Percentiles rank a stretch among this genome's conserved stretches.
Evolutionary conservation across 169 alveolate species (phyloP).

Genomic region (Amoebophrya sp.): DNA sequence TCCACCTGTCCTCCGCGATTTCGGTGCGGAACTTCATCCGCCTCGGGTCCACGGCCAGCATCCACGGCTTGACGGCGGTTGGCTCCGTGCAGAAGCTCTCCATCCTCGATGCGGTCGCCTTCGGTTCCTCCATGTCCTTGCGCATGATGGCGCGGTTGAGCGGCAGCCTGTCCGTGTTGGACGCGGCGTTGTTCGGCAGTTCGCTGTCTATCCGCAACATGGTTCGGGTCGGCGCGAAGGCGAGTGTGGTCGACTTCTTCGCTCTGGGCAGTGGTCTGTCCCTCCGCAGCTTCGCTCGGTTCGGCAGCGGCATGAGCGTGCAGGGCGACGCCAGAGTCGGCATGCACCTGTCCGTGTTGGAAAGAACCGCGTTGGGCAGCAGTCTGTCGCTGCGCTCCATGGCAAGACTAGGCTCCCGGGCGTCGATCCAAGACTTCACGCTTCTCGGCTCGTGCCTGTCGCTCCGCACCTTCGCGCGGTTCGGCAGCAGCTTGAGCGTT

Average conservation of each 20-base stretch:
- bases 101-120: background rate
- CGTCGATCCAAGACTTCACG: constrained; percentile 9
- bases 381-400: background rate
- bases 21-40: background rate
- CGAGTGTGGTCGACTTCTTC: background rate
- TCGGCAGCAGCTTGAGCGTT: background rate
- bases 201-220: background rate
- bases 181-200: background rate
- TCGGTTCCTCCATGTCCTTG: background rate
- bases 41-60: background rate
- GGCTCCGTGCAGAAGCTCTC: background rate
- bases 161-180: background rate
- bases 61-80: background rate
- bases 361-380: background rate
- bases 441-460: background rate
- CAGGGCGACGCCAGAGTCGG: background rate
- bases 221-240: background rate
- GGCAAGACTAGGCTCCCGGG: background rate
- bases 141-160: background rate
- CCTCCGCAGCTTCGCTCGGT: background rate
- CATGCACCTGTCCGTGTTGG: background rate
- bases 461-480: background rate
- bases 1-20: background rate
- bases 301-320: background rate
- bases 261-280: background rate